Percentiles rank a stretch among this genome's conserved stretches.
Conservation (phyloP, 768 basidiomycete species). For the Naematelia aurantialba region DNA sequence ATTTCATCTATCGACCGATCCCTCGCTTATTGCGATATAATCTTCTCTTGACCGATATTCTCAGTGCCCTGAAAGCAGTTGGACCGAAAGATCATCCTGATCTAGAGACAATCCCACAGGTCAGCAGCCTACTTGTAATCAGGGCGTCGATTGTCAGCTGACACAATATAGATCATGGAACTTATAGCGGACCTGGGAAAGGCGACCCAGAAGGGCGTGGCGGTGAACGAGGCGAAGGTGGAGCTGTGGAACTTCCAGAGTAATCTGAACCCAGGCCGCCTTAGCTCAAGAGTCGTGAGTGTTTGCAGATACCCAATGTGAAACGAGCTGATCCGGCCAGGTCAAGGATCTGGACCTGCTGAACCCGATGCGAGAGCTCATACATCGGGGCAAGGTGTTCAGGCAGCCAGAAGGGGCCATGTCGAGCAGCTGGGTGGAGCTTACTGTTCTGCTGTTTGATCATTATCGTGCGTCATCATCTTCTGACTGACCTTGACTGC, state of each 20-base stretch:
- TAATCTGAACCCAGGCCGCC: conserved; percentile 39
- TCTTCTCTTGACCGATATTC: conserved; percentile 72
- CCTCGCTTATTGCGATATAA: conserved; percentile 85
- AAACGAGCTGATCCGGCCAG: conserved; percentile 1
- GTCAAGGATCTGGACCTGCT: conserved; percentile 80
- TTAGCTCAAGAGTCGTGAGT: conserved; percentile 32
- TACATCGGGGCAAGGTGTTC: conserved; percentile 75
- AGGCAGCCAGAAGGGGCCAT: conserved; percentile 79
- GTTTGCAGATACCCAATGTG: neutral
- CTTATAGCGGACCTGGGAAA: conserved; percentile 81
- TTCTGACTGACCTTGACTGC: neutral
- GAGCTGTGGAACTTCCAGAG: conserved; percentile 66
- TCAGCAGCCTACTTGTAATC: neutral
- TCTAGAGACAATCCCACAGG: conserved; percentile 64
- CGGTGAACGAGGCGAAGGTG: conserved; percentile 79
- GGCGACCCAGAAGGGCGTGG: conserved; percentile 80
- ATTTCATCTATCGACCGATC: conserved; percentile 87
- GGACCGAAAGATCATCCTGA: conserved; percentile 65
- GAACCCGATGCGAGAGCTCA: conserved; percentile 73
- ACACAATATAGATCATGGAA: conserved; percentile 63
- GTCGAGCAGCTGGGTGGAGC: conserved; percentile 76
- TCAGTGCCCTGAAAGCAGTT: conserved; percentile 64
- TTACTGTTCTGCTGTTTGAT: conserved; percentile 87
- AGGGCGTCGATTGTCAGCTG: neutral
- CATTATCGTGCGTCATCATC: conserved; percentile 72